Conservation (phyloP, 2,329 filamentous ascomycete species). For the Scleromitrula shiraiana region DNA sequence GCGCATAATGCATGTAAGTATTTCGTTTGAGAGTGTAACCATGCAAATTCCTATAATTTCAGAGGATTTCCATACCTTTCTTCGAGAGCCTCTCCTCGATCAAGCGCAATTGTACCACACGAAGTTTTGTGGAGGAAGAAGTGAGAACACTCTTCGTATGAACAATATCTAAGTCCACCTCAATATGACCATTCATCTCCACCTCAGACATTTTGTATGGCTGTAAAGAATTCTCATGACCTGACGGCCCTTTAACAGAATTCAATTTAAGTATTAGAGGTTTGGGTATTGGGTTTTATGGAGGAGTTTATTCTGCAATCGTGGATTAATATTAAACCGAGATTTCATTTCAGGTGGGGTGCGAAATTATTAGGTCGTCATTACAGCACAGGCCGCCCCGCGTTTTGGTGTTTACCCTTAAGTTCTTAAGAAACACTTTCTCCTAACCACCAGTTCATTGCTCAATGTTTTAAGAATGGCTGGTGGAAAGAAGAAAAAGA, state of each 20-base stretch:
- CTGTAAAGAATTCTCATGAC: slow-evolving; percentile 27
- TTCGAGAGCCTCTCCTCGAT: slow-evolving; percentile 50
- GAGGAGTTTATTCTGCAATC: neutral
- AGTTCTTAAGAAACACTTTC: neutral
- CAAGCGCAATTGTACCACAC: slow-evolving; percentile 45
- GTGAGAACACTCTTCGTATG: slow-evolving; percentile 43
- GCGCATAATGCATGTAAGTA: neutral
- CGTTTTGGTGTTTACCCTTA: slow-evolving; percentile 5
- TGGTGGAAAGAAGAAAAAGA: slow-evolving; percentile 73
- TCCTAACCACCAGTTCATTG: neutral
- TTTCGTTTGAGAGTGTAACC: no score
- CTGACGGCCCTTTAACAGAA: slow-evolving; percentile 4
- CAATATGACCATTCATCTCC: slow-evolving; percentile 35
- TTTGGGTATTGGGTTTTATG: no score
- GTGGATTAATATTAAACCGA: slow-evolving; percentile 8
- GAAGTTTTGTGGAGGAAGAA: slow-evolving; percentile 53
- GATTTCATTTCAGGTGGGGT: no score
- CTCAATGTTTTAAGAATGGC: slow-evolving; percentile 46
- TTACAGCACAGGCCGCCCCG: slow-evolving; percentile 6
- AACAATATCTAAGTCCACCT: slow-evolving; percentile 44
- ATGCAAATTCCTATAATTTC: slow-evolving; percentile 18
- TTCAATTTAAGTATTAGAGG: neutral
- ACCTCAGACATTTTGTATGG: slow-evolving; percentile 42
- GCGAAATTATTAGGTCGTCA: no score
- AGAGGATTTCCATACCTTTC: slow-evolving; percentile 36